A percentile compares a stretch with the other conserved stretches of the same genome.
Evolutionary conservation across 148 eudicot genomes (phyloP).

Genomic region (Linanthus parryae): DNA sequence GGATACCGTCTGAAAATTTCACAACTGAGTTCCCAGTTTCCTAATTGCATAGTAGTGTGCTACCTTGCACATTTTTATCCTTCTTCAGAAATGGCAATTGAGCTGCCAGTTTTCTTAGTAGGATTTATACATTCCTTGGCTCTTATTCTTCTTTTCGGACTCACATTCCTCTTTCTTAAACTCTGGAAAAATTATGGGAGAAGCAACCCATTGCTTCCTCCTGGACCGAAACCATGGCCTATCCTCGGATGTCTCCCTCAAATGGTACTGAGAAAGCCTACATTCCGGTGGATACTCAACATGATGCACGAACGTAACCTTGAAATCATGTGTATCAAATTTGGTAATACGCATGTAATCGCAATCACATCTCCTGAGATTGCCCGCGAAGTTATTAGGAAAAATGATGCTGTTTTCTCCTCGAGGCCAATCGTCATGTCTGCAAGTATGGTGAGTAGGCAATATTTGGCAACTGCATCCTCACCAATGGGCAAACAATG

Average conservation of each 20-base stretch:
- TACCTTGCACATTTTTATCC: no score
- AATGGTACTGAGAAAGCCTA: conserved; percentile 11
- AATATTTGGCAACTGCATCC: not conserved
- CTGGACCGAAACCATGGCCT: conserved; percentile 24
- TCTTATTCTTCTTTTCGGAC: no score
- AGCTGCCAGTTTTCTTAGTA: no score
- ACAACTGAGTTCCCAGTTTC: no score
- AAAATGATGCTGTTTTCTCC: conserved; percentile 15
- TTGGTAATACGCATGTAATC: conserved; percentile 21
- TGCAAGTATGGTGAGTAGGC: conserved; percentile 9
- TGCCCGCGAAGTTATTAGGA: conserved; percentile 15
- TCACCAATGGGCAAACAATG: conserved; percentile 9
- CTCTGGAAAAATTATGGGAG: no score
- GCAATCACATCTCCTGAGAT: conserved; percentile 20
- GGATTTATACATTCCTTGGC: no score
- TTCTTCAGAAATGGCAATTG: no score
- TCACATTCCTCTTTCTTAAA: no score
- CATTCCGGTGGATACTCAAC: conserved; percentile 24
- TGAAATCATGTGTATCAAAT: conserved; percentile 24
- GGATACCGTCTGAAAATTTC: no score
- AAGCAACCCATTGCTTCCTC: no score
- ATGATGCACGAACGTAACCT: conserved; percentile 21
- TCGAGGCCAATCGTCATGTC: conserved; percentile 18
- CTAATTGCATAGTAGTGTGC: no score
- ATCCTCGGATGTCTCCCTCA: conserved; percentile 4